These are phyloP conservation scores for Pichia manshurica DNA, from an alignment of 805 yeast genomes.

Conservation along the genomic window DNA sequence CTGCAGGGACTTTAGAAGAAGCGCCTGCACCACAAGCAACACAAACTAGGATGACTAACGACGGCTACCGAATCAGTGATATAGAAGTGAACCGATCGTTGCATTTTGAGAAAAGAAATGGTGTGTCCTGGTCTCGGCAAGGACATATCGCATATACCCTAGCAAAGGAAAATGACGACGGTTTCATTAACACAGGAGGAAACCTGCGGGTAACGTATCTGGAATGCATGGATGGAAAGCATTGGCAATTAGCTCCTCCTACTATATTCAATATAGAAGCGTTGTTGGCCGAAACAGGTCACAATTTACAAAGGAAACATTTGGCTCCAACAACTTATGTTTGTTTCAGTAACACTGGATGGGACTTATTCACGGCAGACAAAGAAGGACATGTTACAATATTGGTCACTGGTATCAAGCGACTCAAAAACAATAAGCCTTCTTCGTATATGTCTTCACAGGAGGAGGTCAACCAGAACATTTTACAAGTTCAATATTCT, in stretches of 20 bases:
- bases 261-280: conserved; percentile 18
- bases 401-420: conserved; percentile 43
- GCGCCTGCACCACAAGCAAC: too few species aligned
- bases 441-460: conserved; percentile 24
- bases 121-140: conserved; percentile 71
- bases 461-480: conserved; percentile 33
- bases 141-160: conserved; percentile 70
- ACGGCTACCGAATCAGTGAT: background rate
- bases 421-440: conserved; percentile 19
- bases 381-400: conserved; percentile 60
- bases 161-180: conserved; percentile 16
- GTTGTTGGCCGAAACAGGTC: background rate
- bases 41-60: conserved; percentile 5
- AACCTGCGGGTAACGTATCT: conserved; percentile 58
- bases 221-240: conserved; percentile 66
- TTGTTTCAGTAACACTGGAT: conserved; percentile 73
- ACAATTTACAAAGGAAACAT: background rate
- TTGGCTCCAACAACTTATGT: conserved; percentile 33
- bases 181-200: conserved; percentile 20
- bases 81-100: background rate
- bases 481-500: conserved; percentile 34
- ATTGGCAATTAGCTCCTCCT: conserved; percentile 72
- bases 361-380: conserved; percentile 79
- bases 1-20: too few species aligned
- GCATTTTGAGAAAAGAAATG: conserved; percentile 13